Evolutionary conservation across 768 basidiomycete genomes (phyloP), one percentile per base, ranked within the genome.

Genomic region (Mycena rosella): DNA sequence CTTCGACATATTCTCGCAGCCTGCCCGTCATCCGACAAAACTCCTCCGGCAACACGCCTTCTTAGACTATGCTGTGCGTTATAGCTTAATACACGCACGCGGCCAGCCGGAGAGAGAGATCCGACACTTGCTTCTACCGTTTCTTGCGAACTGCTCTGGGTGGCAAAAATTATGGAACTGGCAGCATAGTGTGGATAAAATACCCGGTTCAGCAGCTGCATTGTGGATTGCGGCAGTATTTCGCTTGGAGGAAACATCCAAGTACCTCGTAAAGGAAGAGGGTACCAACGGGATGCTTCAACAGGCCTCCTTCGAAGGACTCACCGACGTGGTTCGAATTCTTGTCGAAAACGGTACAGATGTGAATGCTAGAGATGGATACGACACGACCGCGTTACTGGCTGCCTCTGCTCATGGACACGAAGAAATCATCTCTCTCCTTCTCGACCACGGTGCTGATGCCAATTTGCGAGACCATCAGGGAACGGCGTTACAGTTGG

Each of bases 121-220:
- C 22, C 24, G n/a, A 44, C n/a, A 22, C 18, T 8, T 29, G 11
- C 38, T 61, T 18, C 6, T 53, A 29, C 14, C 20, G n/a, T 61
- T 61, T 13, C 51, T 61, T 7, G 20, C 38, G 5, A 22, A 44
- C 49, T 29, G 36, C 4, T 52, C 49, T 4, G n/a, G 3, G 20
- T 61, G 60, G 60, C 20, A 18, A 29, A 24, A 53, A 22, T 44
- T 13, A 52, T 61, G 60, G 60, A 52, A 52, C n/a, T 44, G 40
- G 47, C 17, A 27, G 34, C 13, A 22, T 15, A 14, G 17, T 40
- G 30, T 10, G 2, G 24, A 48, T 5, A n/a, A 44, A 26, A 3
- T 14, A 17, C 47, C 47, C 17, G 13, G 15, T 17, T 22, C 14
- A 38, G 38, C 38, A 38, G 7, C 11, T 15, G 4, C 10, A 18